Conservation (phyloP, 306 rosid species). For the Luffa acutangula region DNA sequence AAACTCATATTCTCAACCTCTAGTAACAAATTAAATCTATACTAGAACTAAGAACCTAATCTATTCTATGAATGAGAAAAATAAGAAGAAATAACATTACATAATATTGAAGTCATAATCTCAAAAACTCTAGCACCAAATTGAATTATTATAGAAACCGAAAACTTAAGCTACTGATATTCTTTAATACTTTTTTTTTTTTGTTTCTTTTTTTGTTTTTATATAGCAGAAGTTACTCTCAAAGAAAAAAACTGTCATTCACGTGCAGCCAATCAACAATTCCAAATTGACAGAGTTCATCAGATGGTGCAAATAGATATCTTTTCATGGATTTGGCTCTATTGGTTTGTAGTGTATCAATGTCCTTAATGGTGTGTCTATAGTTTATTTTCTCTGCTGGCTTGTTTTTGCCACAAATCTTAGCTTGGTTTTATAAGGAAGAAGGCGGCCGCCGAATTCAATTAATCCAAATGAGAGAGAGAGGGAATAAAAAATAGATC, state of each 20-base stretch:
- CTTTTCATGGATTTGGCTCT: background rate
- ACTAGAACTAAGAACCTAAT: background rate
- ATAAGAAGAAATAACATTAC: background rate
- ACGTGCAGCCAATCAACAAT: background rate
- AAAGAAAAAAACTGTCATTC: background rate
- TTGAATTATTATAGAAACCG: background rate
- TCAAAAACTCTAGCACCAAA: background rate
- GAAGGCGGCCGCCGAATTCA: conserved; percentile 10
- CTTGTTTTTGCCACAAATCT: conserved; percentile 3
- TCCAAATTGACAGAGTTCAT: background rate
- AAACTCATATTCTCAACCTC: background rate
- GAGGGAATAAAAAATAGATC: background rate
- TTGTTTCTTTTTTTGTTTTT: background rate
- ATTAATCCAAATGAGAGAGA: background rate
- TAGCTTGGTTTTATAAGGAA: conserved; percentile 1
- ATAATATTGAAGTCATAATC: background rate
- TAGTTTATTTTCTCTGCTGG: background rate
- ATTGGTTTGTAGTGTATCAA: background rate
- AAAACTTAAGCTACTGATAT: background rate
- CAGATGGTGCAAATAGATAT: background rate
- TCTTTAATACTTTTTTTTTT: background rate
- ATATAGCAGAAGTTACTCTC: background rate
- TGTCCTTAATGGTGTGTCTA: background rate
- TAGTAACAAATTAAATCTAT: background rate
- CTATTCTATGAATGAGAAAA: background rate